These are phyloP conservation scores for Aspergillus vadensis DNA, from an alignment of 2,329 filamentous ascomycete genomes.

Conservation along the genomic window DNA sequence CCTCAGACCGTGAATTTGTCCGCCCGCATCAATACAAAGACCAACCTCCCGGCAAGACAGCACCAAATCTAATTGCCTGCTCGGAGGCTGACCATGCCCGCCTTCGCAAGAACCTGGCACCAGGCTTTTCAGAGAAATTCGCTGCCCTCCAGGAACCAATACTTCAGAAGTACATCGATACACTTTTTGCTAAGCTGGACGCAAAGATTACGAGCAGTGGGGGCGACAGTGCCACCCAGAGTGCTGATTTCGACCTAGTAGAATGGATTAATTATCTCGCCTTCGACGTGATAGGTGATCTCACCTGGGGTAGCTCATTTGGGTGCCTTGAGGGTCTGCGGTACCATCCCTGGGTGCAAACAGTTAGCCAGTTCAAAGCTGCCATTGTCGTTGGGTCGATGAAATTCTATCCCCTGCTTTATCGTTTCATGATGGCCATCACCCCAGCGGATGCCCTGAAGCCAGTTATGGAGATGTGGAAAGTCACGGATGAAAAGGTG, in stretches of 20 bases:
- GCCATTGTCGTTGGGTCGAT: background rate
- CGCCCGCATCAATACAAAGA: conserved; percentile 15
- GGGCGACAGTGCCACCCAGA: too few species aligned
- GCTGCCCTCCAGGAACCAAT: conserved; percentile 28
- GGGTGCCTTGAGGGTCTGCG: conserved; percentile 8
- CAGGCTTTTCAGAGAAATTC: conserved; percentile 26
- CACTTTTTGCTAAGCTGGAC: conserved; percentile 19
- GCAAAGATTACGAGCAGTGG: background rate
- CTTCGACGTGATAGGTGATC: conserved; percentile 20
- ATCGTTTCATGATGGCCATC: background rate
- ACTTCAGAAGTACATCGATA: conserved; percentile 22
- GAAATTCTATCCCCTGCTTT: conserved; percentile 3
- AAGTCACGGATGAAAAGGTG: background rate
- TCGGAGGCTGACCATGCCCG: conserved; percentile 21
- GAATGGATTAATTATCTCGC: conserved; percentile 16
- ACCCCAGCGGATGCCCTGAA: background rate
- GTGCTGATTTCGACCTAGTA: conserved; percentile 7
- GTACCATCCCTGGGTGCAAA: conserved; percentile 11
- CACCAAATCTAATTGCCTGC: conserved; percentile 14
- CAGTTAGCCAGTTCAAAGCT: background rate
- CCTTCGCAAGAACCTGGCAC: conserved; percentile 21
- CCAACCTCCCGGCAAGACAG: conserved; percentile 13
- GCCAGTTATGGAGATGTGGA: background rate
- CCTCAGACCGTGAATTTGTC: background rate
- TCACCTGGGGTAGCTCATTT: conserved; percentile 13